phyloP scores from a whole-genome alignment of 345 rosid species.

The Populus euphratica region DNA sequence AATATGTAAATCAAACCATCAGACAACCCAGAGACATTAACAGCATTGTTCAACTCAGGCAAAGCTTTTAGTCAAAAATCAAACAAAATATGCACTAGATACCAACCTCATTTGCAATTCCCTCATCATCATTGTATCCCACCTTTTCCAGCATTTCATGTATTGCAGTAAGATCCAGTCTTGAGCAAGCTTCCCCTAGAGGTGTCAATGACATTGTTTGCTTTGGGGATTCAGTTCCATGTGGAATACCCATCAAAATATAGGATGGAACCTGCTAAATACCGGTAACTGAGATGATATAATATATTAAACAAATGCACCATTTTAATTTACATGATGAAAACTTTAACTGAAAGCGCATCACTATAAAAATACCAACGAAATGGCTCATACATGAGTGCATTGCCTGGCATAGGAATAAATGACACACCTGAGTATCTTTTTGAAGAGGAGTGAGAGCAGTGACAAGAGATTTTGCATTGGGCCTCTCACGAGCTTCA shows the following conservation, averaged over 20 bases:
- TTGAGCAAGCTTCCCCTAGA: conserved; percentile 78
- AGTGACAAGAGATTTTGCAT: conserved; percentile 71
- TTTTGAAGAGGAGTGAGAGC: conserved; percentile 78
- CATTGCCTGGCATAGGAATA: background rate
- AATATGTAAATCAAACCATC: background rate
- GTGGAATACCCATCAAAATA: conserved; percentile 63
- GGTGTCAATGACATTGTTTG: conserved; percentile 52
- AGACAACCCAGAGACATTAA: background rate
- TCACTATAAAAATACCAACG: background rate
- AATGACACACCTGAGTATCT: conserved; percentile 58
- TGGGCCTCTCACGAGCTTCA: conserved; percentile 97
- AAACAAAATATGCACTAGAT: background rate
- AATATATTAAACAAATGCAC: background rate
- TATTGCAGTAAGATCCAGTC: conserved; percentile 74
- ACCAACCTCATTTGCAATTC: conserved; percentile 75
- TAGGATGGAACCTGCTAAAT: conserved; percentile 62
- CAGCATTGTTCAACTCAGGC: background rate
- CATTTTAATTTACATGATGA: background rate
- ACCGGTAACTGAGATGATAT: background rate
- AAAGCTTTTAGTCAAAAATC: background rate
- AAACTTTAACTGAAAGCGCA: background rate
- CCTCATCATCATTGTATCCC: conserved; percentile 83
- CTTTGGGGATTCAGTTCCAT: conserved; percentile 51
- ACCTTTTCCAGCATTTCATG: conserved; percentile 68
- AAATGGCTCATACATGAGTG: background rate